Base-by-base conservation (phyloP, 2,329 filamentous ascomycete species). In the Macrophomina phaseolina region DNA sequence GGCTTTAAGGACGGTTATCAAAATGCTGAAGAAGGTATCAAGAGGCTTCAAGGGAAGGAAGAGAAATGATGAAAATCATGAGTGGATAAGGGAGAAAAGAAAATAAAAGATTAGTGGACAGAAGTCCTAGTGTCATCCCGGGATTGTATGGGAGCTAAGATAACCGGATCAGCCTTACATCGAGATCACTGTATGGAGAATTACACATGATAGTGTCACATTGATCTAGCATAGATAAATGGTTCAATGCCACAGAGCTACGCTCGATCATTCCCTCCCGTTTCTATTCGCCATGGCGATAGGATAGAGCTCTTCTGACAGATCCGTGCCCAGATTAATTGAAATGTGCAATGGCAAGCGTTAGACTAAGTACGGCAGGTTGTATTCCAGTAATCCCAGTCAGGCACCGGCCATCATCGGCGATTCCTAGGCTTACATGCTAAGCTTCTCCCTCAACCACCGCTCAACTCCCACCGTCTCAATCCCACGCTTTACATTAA, bases 401-500 rank as follows among this genome's bases (percentile, higher is more conserved):
- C 23, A 23, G 23, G 23, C 23, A 23, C 23, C 23, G 1, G 23
- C 23, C 23, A 23, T 23, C 23, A 23, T 23, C 23, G 23, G 23
- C 23, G 23, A 23, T 23, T 23, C 48, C 40, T 56, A 38, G 30
- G 14, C 42, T 65, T 53, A 67, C 34, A 36, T 46, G 9, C 51
- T 67, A 6, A 71, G 58, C 58, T 71, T 68, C 49, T 67, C 48
- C 56, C 61, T 69, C 23, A 75, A 73, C 73, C 76, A 87, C 9
- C 71, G 76, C 68, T 78, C 78, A 0, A 87, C 76, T 68, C 78
- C 77, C 64, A 75, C 78, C 71, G 84, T 75, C 1, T 74, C 58
- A 32, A 89, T 83, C 0, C 81, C 81, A 45, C 82, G 76, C 73
- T 82, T 71, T 2, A 71, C 68, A 75, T 90, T 90, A 69, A 87